Evolutionary conservation across 202 grass and related monocot species (phyloP).

Genomic region (Zizania palustris): DNA sequence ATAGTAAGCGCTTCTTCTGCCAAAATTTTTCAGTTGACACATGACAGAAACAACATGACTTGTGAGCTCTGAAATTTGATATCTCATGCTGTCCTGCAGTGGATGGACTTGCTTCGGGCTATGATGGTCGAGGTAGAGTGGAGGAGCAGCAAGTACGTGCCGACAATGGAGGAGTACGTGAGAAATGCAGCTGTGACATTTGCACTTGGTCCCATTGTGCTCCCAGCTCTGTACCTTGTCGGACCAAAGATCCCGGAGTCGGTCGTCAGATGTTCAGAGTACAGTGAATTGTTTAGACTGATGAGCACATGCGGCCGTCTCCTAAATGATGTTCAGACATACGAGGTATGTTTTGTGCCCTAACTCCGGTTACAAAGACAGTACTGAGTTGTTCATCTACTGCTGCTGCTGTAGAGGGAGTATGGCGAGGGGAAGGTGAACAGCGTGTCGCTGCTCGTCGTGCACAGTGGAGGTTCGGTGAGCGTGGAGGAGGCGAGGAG

Average conservation of each 20-base stretch:
- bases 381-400: too few species aligned
- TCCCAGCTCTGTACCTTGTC: conserved; percentile 66
- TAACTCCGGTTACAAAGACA: too few species aligned
- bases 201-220: conserved; percentile 60
- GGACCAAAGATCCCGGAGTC: conserved; percentile 55
- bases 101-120: conserved; percentile 54
- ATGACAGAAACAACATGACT: too few species aligned
- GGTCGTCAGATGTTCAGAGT: conserved; percentile 41
- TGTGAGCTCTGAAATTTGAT: background rate
- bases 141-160: conserved; percentile 38
- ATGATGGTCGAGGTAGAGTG: conserved; percentile 78
- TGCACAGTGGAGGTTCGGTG: conserved; percentile 32
- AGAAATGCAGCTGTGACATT: conserved; percentile 58
- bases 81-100: conserved; percentile 47
- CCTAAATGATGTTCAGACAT: conserved; percentile 62
- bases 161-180: conserved; percentile 60
- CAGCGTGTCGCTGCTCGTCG: conserved; percentile 40
- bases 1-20: background rate
- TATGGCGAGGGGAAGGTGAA: conserved; percentile 63
- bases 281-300: conserved; percentile 55
- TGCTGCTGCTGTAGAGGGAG: conserved; percentile 58
- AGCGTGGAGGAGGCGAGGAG: conserved; percentile 44
- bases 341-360: conserved; percentile 46
- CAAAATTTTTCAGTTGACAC: background rate
- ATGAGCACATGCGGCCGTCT: conserved; percentile 71